Conservation (phyloP, 2,329 filamentous ascomycete species). For the Diplodia sapinea region DNA sequence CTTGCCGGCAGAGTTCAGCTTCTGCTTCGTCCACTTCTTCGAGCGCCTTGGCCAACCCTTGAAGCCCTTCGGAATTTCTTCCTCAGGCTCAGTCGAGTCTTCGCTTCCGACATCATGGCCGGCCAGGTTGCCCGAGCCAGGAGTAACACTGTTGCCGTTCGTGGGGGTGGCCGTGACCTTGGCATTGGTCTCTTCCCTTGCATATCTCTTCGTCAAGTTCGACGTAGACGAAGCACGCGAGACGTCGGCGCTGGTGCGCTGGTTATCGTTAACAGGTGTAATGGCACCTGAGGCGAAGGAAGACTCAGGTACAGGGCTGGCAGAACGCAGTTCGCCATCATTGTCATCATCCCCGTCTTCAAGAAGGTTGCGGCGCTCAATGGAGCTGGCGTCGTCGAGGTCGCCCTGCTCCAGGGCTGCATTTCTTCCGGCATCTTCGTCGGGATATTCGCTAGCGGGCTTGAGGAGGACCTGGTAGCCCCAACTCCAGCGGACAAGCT, state of each 20-base stretch:
- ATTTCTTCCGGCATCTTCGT: constrained; percentile 59
- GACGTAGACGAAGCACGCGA: constrained; percentile 36
- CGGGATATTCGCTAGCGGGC: constrained; percentile 74
- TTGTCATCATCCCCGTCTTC: constrained; percentile 41
- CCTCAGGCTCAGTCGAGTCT: not conserved
- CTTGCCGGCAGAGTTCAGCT: constrained; percentile 35
- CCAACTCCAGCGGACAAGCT: constrained; percentile 97
- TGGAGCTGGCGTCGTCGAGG: constrained; percentile 57
- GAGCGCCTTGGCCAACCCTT: constrained; percentile 45
- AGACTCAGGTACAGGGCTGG: constrained; percentile 41
- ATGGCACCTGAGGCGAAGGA: constrained; percentile 55
- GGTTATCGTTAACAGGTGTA: constrained; percentile 46
- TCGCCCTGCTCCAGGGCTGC: constrained; percentile 56
- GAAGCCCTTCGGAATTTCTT: constrained; percentile 40
- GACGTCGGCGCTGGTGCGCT: constrained; percentile 34
- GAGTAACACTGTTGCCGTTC: constrained; percentile 54
- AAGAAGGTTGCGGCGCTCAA: constrained; percentile 48
- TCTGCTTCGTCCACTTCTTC: constrained; percentile 31
- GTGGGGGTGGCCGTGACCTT: constrained; percentile 51
- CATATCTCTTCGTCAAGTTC: constrained; percentile 46
- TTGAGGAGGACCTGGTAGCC: constrained; percentile 95
- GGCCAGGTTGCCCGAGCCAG: constrained; percentile 47
- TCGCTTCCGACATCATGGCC: constrained; percentile 39
- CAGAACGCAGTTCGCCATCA: constrained; percentile 31
- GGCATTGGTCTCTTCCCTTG: constrained; percentile 44